Base-by-base conservation (phyloP, 352 stramenopile species). In the Pythium guiyangense region DNA sequence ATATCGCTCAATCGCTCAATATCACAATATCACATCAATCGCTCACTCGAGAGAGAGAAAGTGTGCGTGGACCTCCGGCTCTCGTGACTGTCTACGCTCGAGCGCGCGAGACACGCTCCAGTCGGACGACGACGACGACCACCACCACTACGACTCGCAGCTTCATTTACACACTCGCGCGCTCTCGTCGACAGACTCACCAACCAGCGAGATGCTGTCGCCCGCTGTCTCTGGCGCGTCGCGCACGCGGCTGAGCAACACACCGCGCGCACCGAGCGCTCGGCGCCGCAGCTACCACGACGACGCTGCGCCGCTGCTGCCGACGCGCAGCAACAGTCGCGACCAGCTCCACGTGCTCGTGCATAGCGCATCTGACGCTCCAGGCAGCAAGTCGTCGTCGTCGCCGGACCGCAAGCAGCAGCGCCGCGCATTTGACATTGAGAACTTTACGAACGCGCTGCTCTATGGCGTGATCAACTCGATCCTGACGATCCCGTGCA, bases 391-490 rank as follows among this genome's bases (percentile, higher is more conserved):
- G 40, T 59, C 29, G 45, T 63, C n/a, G 18, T 49, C 18, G 12
- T 50, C 44, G 43, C 14, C 40, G 17, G 31, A 37, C 31, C 31
- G 31, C 31, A 37, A 4, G 22, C n/a, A 29, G 45, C 46, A 29
- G 8, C 18, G 35, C 18, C 10, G 20, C 14, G 31, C 42, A 27
- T 52, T 61, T 4, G 52, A 66, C 27, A 0, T 78, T 22, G 67
- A 69, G 25, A 73, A 85, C 44, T 27, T 84, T 46, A 84, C 76
- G 0, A 90, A 87, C 60, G 82, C 79, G 4, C 57, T 92, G 42
- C 64, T 96, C 53, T 97, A 96, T 57, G 87, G 88, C 37, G 56
- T 97, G 17, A 96, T 98, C 59, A 98, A 97, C 72, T 91, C 93
- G 25, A 96, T 98, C 61, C 81, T 98, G 61, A 94, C 89, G 52